Base-by-base conservation (phyloP, 176 grass and related monocot species). In the Bolboschoenus planiculmis region DNA sequence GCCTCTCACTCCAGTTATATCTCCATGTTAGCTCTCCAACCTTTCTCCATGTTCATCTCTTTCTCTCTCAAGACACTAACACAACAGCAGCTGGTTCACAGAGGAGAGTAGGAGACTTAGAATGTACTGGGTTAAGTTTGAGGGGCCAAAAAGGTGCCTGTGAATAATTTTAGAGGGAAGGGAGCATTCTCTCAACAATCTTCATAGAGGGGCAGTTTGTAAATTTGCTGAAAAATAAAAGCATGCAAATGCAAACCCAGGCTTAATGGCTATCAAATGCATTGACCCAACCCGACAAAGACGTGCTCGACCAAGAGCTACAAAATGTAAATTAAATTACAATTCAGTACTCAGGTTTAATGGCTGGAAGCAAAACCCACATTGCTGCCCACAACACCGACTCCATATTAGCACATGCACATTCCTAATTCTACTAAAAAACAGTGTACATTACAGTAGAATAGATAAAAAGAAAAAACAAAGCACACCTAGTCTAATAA, bases 401-500 rank as follows among this genome's bases (percentile, higher is more conserved):
- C 58, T 81, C 35, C 79, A 64, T 81, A 43, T n/a, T 81, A 60
- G 16, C 43, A 51, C 47, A 80, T 53, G 55, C 48, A 78, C 77
- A 57, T n/a, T 34, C 54, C 37, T 61, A 43, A 29, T 39, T 34
- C 79, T 81, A 81, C 34, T 59, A 46, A 64, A n/a, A 80, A 81
- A 42, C 57, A 47, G 33, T 16, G 60, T 63, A 35, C 34, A 65
- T 47, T 63, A 82, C 6, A 82, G 42, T 31, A 43, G 2, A 82
- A 81, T 79, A n/a, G n/a, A n/a, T n/a, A n/a, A n/a, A n/a, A 3
- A 47, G 11, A 57, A 37, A 81, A 11, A 3, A 7, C 42, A 64
- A 82, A n/a, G 1, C 4, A 47, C 39, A 82, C 56, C 43, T 82
- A 82, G 27, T 16, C 14, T 10, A 11, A 43, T 18, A 82, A 18